A percentile compares a stretch with the other conserved stretches of the same genome.
These are phyloP conservation scores for Kwoniella sp. DNA, from an alignment of 768 basidiomycete genomes.

Conservation along the genomic window DNA sequence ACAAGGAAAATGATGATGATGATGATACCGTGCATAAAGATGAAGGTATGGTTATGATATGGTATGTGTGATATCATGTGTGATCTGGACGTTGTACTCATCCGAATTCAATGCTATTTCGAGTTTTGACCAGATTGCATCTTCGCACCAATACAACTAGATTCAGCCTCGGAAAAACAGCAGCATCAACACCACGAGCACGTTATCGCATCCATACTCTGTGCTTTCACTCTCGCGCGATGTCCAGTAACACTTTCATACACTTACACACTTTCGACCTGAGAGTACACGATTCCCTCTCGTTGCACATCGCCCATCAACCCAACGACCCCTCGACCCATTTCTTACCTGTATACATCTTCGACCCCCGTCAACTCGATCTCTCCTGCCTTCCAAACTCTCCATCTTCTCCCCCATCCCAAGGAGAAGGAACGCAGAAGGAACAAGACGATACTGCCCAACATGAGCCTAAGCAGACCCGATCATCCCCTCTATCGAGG, in stretches of 20 bases:
- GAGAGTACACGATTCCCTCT: conserved; percentile 47
- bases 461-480: conserved; percentile 20
- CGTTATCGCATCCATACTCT: background rate
- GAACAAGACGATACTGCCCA: background rate
- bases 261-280: conserved; percentile 53
- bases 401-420: conserved; percentile 29
- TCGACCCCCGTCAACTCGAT: conserved; percentile 57
- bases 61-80: too few relatives aligned
- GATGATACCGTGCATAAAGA: too few relatives aligned
- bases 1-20: too few relatives aligned
- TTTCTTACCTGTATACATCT: conserved; percentile 58
- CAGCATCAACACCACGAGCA: too few relatives aligned
- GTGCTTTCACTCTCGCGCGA: background rate
- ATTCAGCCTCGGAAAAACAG: too few relatives aligned
- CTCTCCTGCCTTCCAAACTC: conserved; percentile 51
- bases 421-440: conserved; percentile 31
- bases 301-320: conserved; percentile 41
- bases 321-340: conserved; percentile 48
- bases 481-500: conserved; percentile 30
- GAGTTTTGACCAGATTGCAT: background rate
- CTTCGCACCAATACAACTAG: background rate
- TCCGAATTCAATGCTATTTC: background rate
- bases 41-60: too few relatives aligned
- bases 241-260: conserved; percentile 33
- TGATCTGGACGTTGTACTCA: too few relatives aligned